Evolutionary conservation across 441 rosid genomes (phyloP).

Genomic region (Eutrema salsugineum): DNA sequence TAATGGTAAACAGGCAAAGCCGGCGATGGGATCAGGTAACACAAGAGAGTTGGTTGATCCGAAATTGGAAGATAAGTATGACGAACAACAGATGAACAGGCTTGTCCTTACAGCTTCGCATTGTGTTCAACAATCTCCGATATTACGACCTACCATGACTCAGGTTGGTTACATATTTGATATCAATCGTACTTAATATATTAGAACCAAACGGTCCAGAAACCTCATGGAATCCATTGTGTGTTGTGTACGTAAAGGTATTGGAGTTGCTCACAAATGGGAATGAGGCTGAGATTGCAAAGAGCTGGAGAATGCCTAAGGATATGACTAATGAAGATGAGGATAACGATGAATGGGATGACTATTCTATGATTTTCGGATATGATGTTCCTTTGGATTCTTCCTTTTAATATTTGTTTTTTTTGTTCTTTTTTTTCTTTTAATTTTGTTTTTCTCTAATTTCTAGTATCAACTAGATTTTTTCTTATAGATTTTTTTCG

Average conservation of each 20-base stretch:
- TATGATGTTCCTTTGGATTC: constrained; percentile 59
- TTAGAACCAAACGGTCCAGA: not conserved
- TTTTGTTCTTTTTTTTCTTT: no score
- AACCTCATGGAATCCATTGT: not conserved
- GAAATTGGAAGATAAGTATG: constrained; percentile 51
- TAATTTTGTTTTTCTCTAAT: constrained; percentile 24
- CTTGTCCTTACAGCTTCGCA: constrained; percentile 66
- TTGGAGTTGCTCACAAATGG: constrained; percentile 72
- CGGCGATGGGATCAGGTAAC: constrained; percentile 70
- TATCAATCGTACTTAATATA: no score
- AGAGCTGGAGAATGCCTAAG: constrained; percentile 75
- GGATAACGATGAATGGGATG: constrained; percentile 54
- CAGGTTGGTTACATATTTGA: constrained; percentile 40
- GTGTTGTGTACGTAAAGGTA: constrained; percentile 38
- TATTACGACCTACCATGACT: constrained; percentile 83
- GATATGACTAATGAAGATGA: constrained; percentile 29
- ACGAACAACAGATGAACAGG: constrained; percentile 62
- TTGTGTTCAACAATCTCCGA: constrained; percentile 76
- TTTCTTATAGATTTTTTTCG: not conserved
- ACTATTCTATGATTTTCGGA: constrained; percentile 73
- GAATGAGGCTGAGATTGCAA: constrained; percentile 49
- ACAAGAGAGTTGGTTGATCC: constrained; percentile 67
- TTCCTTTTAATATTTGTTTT: constrained; percentile 49
- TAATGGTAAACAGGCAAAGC: constrained; percentile 56
- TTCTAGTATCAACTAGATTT: not conserved